phyloP scores from a whole-genome alignment of 306 rosid species.

The Rubus parviflorus region DNA sequence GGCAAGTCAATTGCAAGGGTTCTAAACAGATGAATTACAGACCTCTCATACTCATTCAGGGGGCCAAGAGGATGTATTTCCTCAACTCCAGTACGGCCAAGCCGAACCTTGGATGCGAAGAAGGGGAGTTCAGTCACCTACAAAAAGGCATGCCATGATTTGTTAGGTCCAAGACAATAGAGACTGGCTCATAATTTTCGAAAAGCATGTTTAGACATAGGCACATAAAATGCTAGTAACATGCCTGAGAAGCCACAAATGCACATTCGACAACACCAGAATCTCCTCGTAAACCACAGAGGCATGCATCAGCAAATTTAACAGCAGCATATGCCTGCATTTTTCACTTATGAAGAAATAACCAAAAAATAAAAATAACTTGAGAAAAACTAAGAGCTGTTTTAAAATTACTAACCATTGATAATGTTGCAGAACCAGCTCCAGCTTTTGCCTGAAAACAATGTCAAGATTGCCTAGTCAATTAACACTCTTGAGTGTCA shows the following conservation, averaged over 20 bases:
- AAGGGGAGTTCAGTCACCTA: slow-evolving; percentile 94
- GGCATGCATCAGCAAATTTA: slow-evolving; percentile 78
- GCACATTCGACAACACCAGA: slow-evolving; percentile 80
- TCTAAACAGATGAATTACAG: slow-evolving; percentile 10
- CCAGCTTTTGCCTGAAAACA: slow-evolving; percentile 93
- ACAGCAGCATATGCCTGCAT: slow-evolving; percentile 88
- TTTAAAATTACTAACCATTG: slow-evolving; percentile 58
- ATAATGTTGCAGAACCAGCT: slow-evolving; percentile 96
- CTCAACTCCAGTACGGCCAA: slow-evolving; percentile 81
- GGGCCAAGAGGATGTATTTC: slow-evolving; percentile 78
- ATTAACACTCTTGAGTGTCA: slow-evolving; percentile 10
- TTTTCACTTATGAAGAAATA: slow-evolving; percentile 3
- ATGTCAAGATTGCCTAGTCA: slow-evolving; percentile 14
- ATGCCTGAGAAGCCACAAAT: slow-evolving; percentile 72
- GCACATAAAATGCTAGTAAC: not conserved
- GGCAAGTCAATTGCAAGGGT: not conserved
- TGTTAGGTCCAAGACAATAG: not conserved
- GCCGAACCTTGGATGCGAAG: slow-evolving; percentile 84
- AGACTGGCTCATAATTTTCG: not conserved
- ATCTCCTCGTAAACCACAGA: slow-evolving; percentile 82
- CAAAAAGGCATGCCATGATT: slow-evolving; percentile 7
- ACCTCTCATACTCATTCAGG: slow-evolving; percentile 87
- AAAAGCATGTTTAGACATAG: not conserved
- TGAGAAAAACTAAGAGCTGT: not conserved
- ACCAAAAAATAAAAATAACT: not conserved